phyloP scores from a whole-genome alignment of 2,329 filamentous ascomycete genomes.

The Aspergillus sp. region DNA sequence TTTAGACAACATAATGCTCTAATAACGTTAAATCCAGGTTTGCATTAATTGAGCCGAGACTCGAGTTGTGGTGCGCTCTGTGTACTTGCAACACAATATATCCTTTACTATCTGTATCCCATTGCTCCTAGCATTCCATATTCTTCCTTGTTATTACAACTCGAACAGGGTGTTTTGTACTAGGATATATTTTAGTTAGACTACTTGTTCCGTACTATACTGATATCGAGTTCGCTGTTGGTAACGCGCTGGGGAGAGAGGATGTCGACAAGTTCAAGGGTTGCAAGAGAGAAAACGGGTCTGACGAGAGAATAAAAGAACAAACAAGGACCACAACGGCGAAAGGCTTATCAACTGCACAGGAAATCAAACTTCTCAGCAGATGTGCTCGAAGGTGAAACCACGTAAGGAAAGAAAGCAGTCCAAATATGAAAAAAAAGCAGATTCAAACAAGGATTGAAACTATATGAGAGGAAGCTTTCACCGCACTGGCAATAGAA shows the following conservation, averaged over 20 bases:
- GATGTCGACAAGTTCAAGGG: conserved; percentile 9
- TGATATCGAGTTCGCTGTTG: conserved; percentile 14
- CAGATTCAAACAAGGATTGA: conserved; percentile 25
- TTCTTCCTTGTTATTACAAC: background rate
- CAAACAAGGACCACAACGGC: conserved; percentile 4
- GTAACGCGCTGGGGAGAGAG: conserved; percentile 9
- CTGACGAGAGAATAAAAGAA: conserved; percentile 8
- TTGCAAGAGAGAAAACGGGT: conserved; percentile 6
- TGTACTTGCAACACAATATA: background rate
- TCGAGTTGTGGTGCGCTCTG: background rate
- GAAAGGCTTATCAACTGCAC: conserved; percentile 6
- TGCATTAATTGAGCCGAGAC: no score
- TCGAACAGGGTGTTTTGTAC: background rate
- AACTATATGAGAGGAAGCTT: conserved; percentile 24
- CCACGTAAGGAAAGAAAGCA: conserved; percentile 16
- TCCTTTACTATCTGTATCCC: background rate
- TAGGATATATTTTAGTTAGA: conserved; percentile 7
- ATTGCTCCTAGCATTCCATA: background rate
- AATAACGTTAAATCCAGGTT: no score
- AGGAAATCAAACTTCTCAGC: conserved; percentile 12
- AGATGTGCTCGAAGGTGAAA: conserved; percentile 17
- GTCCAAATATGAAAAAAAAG: conserved; percentile 24
- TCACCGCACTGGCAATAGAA: conserved; percentile 21
- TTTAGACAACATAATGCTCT: no score
- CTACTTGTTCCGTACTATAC: conserved; percentile 15